These are phyloP conservation scores for Didymella sp. DNA, from an alignment of 2,329 filamentous ascomycete genomes.

Conservation along the genomic window DNA sequence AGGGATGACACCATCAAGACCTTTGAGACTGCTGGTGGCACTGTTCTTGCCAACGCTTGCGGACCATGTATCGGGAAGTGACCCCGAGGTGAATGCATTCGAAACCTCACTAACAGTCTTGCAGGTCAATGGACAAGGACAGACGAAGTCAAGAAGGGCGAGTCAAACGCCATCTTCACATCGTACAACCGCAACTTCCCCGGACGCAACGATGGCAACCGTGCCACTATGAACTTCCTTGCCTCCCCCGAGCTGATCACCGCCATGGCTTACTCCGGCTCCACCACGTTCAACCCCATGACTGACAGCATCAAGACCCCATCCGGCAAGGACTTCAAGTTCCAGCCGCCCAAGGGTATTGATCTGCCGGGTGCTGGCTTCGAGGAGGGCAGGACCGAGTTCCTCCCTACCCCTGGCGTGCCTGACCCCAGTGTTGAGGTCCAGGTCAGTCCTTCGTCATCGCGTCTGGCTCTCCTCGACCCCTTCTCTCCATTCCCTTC, in stretches of 20 bases:
- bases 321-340: conserved; percentile 82
- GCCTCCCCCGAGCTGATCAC: conserved; percentile 97
- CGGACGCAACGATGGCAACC: conserved; percentile 95
- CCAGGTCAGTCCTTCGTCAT: conserved; percentile 83
- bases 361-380: conserved; percentile 76
- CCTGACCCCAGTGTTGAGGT: conserved; percentile 76
- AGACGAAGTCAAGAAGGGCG: conserved; percentile 83
- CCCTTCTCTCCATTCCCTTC: conserved; percentile 86
- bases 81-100: no score
- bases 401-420: conserved; percentile 74
- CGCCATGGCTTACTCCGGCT: conserved; percentile 90
- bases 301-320: conserved; percentile 84
- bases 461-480: conserved; percentile 87
- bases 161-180: conserved; percentile 90
- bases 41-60: conserved; percentile 92
- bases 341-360: conserved; percentile 72
- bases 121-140: conserved; percentile 88
- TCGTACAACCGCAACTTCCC: conserved; percentile 99
- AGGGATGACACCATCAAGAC: conserved; percentile 86
- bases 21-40: conserved; percentile 84
- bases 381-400: conserved; percentile 74
- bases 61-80: conserved; percentile 75
- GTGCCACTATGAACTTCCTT: conserved; percentile 97
- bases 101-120: not conserved
- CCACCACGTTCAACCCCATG: conserved; percentile 94